phyloP scores from a whole-genome alignment of 1,284 basidiomycete genomes.

The Cryptococcus sp. region DNA sequence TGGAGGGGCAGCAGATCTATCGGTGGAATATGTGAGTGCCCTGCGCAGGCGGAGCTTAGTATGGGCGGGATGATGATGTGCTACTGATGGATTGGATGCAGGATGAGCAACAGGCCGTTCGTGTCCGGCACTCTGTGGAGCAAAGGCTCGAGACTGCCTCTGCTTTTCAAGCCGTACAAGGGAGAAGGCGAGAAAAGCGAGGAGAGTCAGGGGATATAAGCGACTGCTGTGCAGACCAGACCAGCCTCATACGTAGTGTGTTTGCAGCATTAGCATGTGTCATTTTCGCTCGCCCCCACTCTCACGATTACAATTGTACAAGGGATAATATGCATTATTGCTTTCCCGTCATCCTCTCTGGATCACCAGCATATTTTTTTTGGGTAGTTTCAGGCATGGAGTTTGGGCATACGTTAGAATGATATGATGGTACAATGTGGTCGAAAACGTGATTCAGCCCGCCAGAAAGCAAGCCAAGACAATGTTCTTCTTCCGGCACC shows the following conservation, averaged over 20 bases:
- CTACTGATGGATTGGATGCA: conserved; percentile 1
- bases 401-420: not conserved
- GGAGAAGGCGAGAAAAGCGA: not conserved
- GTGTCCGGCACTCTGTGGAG: conserved; percentile 18
- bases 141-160: conserved; percentile 23
- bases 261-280: too few species aligned
- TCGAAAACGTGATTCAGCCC: not conserved
- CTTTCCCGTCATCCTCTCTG: not conserved
- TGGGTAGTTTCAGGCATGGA: not conserved
- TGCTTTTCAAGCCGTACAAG: conserved; percentile 21
- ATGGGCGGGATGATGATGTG: not conserved
- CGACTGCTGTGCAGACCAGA: not conserved
- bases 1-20: conserved; percentile 15
- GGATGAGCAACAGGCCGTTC: conserved; percentile 30
- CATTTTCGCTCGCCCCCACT: too few species aligned
- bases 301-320: too few species aligned
- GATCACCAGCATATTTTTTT: not conserved
- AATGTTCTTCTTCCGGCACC: not conserved
- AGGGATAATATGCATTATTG: not conserved
- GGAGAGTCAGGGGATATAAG: not conserved
- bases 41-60: not conserved
- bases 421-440: conserved; percentile 2
- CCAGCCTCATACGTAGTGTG: not conserved
- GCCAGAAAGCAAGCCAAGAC: not conserved
- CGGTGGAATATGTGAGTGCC: conserved; percentile 31